These are phyloP conservation scores for Cicer bijugum DNA, from an alignment of 306 rosid species.

Conservation along the genomic window DNA sequence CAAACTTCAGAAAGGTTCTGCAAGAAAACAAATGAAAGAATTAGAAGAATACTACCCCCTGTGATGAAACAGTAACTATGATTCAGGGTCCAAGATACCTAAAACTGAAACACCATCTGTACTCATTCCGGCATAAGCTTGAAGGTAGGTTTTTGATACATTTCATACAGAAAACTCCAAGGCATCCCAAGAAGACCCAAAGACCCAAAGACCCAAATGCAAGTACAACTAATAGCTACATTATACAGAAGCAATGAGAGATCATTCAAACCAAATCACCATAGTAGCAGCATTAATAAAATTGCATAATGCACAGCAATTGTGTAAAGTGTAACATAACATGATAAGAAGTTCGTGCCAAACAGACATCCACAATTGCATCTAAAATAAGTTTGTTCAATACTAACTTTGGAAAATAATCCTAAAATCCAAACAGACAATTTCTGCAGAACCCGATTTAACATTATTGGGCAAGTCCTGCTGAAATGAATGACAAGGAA, in stretches of 20 bases:
- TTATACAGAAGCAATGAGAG: background rate
- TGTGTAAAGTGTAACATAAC: background rate
- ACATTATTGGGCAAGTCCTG: no score
- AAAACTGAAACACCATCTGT: background rate
- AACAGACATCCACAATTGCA: background rate
- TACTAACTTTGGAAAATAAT: background rate
- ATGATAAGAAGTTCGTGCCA: background rate
- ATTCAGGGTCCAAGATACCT: background rate
- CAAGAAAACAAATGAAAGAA: background rate
- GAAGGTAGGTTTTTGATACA: background rate
- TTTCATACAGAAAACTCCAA: background rate
- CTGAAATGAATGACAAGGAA: no score
- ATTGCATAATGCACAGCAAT: no score
- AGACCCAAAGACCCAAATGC: background rate
- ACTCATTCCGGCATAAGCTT: background rate
- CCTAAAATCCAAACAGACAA: background rate
- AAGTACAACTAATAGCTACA: background rate
- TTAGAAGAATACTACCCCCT: background rate
- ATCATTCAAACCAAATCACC: background rate
- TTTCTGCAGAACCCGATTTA: no score
- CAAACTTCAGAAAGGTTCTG: background rate
- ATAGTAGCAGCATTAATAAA: background rate
- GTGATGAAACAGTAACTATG: background rate
- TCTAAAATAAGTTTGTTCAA: background rate
- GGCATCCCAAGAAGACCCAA: constrained; percentile 1